phyloP scores from a whole-genome alignment of 192 early-diverging fungal species.

The Diversispora epigaea region DNA sequence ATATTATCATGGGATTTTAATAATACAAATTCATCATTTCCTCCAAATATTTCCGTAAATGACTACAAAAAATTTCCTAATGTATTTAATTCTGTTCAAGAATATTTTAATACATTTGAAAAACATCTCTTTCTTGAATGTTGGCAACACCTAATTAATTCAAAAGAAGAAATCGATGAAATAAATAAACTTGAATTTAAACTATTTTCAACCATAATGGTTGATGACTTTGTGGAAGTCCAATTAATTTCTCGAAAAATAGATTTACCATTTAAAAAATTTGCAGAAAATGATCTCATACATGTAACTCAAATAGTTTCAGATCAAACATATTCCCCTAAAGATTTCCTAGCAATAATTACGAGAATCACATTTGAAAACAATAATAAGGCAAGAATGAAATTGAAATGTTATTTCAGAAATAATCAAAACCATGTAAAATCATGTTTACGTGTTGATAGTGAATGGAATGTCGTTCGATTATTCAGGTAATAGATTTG shows the following conservation, averaged over 20 bases:
- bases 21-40: neutral
- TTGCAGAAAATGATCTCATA: conserved; percentile 64
- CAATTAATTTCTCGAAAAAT: conserved; percentile 48
- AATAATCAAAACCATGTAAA: too few species aligned
- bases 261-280: conserved; percentile 33
- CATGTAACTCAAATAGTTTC: conserved; percentile 37
- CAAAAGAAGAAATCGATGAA: conserved; percentile 60
- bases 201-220: conserved; percentile 50
- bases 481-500: conserved; percentile 45
- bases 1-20: neutral
- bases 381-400: too few species aligned
- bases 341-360: too few species aligned
- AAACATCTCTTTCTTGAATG: conserved; percentile 80
- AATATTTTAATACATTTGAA: conserved; percentile 72
- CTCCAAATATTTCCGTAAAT: neutral
- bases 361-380: too few species aligned
- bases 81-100: conserved; percentile 52
- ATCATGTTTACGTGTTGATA: too few species aligned
- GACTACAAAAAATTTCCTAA: conserved; percentile 53
- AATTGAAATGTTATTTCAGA: too few species aligned
- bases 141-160: conserved; percentile 77
- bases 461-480: too few species aligned
- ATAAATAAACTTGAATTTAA: conserved; percentile 45
- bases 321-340: too few species aligned
- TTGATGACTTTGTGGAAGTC: conserved; percentile 76